Conservation (phyloP, 169 alveolate species). For the Cryptosporidium andersoni region DNA sequence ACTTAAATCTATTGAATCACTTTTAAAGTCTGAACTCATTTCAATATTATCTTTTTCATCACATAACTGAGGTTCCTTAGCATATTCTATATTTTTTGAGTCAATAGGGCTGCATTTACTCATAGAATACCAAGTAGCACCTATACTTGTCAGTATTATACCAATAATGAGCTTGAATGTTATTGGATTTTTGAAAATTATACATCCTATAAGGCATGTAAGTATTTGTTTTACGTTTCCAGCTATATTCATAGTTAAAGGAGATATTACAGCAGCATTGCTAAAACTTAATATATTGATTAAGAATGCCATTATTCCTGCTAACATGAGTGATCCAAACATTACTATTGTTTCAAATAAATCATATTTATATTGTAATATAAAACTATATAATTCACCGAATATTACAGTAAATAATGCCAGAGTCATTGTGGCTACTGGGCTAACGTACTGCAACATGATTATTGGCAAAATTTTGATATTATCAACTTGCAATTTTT, state of each 20-base stretch:
- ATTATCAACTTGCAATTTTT: constrained; percentile 51
- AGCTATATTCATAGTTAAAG: constrained; percentile 71
- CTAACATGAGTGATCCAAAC: neutral
- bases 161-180: constrained; percentile 47
- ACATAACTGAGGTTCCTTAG: too few species aligned
- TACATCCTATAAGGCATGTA: constrained; percentile 36
- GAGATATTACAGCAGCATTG: constrained; percentile 35
- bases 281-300: constrained; percentile 48
- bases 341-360: neutral
- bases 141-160: constrained; percentile 31
- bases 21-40: too few species aligned
- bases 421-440: constrained; percentile 50
- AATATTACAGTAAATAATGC: neutral
- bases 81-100: too few species aligned
- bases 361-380: neutral
- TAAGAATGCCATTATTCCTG: constrained; percentile 49
- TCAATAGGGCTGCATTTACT: neutral
- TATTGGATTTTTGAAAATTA: constrained; percentile 35
- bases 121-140: constrained; percentile 66
- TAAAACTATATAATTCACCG: constrained; percentile 17
- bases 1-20: too few species aligned
- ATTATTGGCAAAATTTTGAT: constrained; percentile 27
- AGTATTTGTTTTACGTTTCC: constrained; percentile 71
- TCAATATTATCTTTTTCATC: too few species aligned
- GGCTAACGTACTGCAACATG: constrained; percentile 57